These are phyloP conservation scores for Stagonosporopsis cucurbitacearum DNA, from an alignment of 2,329 filamentous ascomycete species.

Conservation along the genomic window DNA sequence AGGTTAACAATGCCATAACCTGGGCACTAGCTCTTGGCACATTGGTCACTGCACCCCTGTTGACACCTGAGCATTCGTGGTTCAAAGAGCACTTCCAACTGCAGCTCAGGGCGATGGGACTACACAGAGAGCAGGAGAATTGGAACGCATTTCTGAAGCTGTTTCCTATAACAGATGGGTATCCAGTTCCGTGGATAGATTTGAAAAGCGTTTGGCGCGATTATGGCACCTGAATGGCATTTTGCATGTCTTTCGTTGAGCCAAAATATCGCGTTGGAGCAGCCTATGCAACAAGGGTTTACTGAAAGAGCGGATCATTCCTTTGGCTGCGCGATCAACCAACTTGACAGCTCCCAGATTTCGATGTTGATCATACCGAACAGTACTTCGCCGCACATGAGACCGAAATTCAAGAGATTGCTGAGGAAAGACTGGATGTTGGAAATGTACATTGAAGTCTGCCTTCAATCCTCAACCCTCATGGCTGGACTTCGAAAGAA, in stretches of 20 bases:
- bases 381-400: neutral
- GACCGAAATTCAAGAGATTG: neutral
- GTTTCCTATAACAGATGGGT: constrained; percentile 23
- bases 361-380: neutral
- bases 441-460: neutral
- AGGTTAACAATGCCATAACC: constrained; percentile 22
- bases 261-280: neutral
- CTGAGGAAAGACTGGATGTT: neutral
- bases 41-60: constrained; percentile 19
- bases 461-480: neutral
- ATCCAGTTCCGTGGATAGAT: constrained; percentile 14
- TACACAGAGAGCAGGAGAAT: constrained; percentile 10
- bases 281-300: neutral
- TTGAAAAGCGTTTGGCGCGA: constrained; percentile 12
- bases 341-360: neutral
- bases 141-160: constrained; percentile 17
- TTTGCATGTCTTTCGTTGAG: neutral
- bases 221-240: neutral
- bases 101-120: constrained; percentile 18
- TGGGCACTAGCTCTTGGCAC: constrained; percentile 29
- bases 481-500: neutral
- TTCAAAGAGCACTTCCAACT: constrained; percentile 23
- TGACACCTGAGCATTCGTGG: constrained; percentile 25
- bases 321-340: neutral
- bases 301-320: neutral